Evolutionary conservation across 2,329 filamentous ascomycete species (phyloP), one percentile per base, ranked within the genome.

Genomic region (Byssothecium circinans): DNA sequence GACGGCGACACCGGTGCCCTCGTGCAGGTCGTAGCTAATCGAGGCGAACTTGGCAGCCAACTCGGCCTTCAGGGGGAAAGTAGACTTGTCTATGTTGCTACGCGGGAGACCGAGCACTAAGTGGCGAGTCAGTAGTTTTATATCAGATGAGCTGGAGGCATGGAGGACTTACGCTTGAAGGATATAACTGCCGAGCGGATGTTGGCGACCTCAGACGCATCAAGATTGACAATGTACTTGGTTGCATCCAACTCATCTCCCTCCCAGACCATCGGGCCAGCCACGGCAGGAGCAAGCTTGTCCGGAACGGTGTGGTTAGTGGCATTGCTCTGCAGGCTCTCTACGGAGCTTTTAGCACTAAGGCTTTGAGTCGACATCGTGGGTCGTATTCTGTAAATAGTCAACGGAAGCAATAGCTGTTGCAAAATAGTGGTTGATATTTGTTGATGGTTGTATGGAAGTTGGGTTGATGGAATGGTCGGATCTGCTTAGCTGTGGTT

Each of bases 191-290:
- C 67, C n/a, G 61, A 59, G 12, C 62, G 54, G 29, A 71, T 60
- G 36, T 60, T 53, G 18, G 60, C 57, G 10, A 71, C 45, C 25
- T 69, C 68, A 10, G 49, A 38, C 14, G 45, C 37, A 15, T 43
- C 48, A 5, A 71, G 56, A n/a, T 61, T n/a, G 29, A 62, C 38
- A 19, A 70, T 43, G 41, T 70, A 70, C 6, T 62, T 49, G 8
- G 49, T 17, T 7, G 61, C 54, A 22, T 64, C 41, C 19, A 71
- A 54, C 34, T 64, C 62, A 12, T 47, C 41, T 15, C 61, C 61
- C 50, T 60, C 39, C 68, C 68, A 71, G n/a, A 61, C 64, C 65
- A 67, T 68, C 5, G 61, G 61, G 19, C 67, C 64, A 8, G 42
- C 38, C n/a, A 67, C 50, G 12, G 58, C 50, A 15, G 64, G 63